These are phyloP conservation scores for Arbutus unedo DNA, from an alignment of 148 eudicot species.

Conservation along the genomic window DNA sequence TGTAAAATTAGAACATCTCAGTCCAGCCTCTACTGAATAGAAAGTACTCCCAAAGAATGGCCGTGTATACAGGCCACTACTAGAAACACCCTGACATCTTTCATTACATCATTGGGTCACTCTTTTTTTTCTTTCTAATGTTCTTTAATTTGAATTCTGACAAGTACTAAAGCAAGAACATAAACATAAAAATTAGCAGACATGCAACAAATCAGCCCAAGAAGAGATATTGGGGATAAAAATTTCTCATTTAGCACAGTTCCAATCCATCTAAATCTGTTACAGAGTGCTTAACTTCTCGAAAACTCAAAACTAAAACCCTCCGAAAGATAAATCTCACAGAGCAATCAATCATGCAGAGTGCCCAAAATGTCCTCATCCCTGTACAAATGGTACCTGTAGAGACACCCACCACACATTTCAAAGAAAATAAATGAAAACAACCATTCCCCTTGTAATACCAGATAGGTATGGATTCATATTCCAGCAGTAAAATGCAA, in stretches of 20 bases:
- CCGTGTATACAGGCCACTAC: no score
- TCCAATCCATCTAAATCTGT: slow-evolving; percentile 4
- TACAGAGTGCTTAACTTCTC: not conserved
- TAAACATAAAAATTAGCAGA: not conserved
- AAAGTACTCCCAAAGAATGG: no score
- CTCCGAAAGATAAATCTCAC: not conserved
- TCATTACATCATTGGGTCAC: no score
- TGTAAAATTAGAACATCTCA: no score
- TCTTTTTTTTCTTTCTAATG: not conserved
- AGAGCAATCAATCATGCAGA: slow-evolving; percentile 4
- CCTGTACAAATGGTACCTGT: slow-evolving; percentile 12
- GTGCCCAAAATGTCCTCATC: slow-evolving; percentile 17
- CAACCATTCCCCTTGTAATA: not conserved
- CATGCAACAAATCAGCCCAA: not conserved
- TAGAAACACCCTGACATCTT: no score
- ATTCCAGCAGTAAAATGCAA: no score
- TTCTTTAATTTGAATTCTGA: not conserved
- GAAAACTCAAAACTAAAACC: not conserved
- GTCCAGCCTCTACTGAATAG: no score
- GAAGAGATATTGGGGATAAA: not conserved
- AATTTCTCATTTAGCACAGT: not conserved
- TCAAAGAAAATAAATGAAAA: not conserved
- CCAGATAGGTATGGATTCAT: no score
- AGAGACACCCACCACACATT: not conserved
- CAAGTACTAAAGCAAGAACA: not conserved